Evolutionary conservation across 2,329 filamentous ascomycete genomes (phyloP).

Genomic region (Aspergillus sp.): DNA sequence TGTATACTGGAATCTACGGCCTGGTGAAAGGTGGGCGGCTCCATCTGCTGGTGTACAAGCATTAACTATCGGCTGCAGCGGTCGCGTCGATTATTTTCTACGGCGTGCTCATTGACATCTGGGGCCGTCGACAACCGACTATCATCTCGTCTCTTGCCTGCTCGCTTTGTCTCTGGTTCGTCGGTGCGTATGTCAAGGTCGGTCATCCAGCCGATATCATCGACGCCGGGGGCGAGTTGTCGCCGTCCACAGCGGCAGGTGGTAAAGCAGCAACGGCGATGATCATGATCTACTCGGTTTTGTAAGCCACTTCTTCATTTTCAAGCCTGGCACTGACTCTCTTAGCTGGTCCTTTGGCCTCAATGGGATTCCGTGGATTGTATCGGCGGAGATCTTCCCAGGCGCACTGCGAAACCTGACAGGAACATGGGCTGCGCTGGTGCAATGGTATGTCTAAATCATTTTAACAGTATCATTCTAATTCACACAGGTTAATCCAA

Average conservation of each 20-base stretch:
- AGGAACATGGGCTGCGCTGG: conserved; percentile 30
- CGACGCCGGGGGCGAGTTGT: conserved; percentile 8
- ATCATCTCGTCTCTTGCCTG: conserved; percentile 21
- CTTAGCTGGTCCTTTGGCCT: conserved; percentile 38
- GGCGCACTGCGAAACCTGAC: conserved; percentile 38
- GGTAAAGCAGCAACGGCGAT: conserved; percentile 20
- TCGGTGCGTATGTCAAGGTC: conserved; percentile 21
- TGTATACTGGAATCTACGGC: conserved; percentile 24
- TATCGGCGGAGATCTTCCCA: conserved; percentile 47
- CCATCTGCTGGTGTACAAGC: background rate
- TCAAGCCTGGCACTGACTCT: background rate
- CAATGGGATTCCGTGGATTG: conserved; percentile 45
- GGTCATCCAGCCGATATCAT: conserved; percentile 17
- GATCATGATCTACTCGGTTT: conserved; percentile 26
- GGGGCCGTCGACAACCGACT: conserved; percentile 16
- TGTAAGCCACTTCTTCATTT: background rate
- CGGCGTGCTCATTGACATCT: conserved; percentile 18
- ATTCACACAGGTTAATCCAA: conserved; percentile 12
- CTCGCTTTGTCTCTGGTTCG: conserved; percentile 18
- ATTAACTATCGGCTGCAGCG: background rate
- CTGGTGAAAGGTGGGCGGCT: conserved; percentile 13
- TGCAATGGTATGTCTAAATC: conserved; percentile 9
- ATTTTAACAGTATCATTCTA: background rate
- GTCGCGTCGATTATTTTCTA: conserved; percentile 22
- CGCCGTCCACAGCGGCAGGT: conserved; percentile 16